phyloP scores from a whole-genome alignment of 176 grass and related monocot species.

The Musa beccarii region DNA sequence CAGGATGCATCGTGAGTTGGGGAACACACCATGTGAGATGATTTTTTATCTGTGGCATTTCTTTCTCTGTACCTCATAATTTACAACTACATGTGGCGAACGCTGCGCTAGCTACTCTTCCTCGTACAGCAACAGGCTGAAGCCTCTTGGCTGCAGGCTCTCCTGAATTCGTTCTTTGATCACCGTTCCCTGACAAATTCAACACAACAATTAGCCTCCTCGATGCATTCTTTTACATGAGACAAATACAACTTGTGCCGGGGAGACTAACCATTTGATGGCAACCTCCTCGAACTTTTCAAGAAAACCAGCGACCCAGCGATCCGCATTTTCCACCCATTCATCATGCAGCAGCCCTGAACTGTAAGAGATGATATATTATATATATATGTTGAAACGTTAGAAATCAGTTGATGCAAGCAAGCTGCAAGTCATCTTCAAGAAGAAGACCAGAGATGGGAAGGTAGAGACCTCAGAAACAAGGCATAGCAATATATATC shows the following conservation, averaged over 20 bases:
- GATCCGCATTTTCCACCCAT: slow-evolving; percentile 97
- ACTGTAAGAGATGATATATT: slow-evolving; percentile 41
- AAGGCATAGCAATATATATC: too few species aligned
- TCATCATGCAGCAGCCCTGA: slow-evolving; percentile 83
- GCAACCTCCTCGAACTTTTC: slow-evolving; percentile 94
- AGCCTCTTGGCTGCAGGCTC: slow-evolving; percentile 70
- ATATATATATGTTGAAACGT: too few species aligned
- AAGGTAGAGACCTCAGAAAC: too few species aligned
- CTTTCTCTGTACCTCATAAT: background rate
- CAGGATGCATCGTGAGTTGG: background rate
- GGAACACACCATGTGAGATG: background rate
- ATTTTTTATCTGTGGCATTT: background rate
- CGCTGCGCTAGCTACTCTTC: slow-evolving; percentile 1
- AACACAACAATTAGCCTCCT: background rate
- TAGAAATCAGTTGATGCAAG: too few species aligned
- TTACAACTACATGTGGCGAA: background rate
- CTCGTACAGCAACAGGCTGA: slow-evolving; percentile 76
- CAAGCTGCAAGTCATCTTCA: too few species aligned
- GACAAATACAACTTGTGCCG: background rate
- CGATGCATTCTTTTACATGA: background rate
- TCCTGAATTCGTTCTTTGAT: slow-evolving; percentile 79
- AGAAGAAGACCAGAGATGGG: too few species aligned
- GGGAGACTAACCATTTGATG: slow-evolving; percentile 66
- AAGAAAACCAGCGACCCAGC: slow-evolving; percentile 97
- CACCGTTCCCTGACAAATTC: slow-evolving; percentile 51